Evolutionary conservation across 2,329 filamentous ascomycete genomes (phyloP).

Genomic region (Fusarium goolgardi): DNA sequence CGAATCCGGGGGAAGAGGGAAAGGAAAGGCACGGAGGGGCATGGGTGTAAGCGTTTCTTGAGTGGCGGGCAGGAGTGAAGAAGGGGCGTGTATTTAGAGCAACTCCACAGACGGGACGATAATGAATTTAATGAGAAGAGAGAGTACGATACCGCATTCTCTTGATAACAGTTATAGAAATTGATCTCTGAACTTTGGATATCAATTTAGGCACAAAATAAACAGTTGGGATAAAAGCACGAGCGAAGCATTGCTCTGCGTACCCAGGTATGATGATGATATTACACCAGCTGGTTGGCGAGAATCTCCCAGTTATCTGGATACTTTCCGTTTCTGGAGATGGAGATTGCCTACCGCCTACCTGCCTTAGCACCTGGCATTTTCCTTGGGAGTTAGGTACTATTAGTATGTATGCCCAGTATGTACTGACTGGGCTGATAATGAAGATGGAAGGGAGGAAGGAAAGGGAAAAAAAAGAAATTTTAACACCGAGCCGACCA

Average conservation of each 20-base stretch:
- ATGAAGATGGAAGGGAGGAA: constrained; percentile 6
- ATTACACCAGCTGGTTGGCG: background rate
- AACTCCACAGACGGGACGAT: constrained; percentile 34
- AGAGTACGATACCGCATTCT: background rate
- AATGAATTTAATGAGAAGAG: constrained; percentile 26
- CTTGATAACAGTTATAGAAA: background rate
- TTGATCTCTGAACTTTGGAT: background rate
- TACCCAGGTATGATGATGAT: background rate
- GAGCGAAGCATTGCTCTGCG: background rate
- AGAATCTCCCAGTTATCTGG: constrained; percentile 14
- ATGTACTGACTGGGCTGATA: background rate
- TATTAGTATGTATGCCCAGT: background rate
- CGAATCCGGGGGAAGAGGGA: constrained; percentile 41
- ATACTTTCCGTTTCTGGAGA: constrained; percentile 15
- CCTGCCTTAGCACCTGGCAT: background rate
- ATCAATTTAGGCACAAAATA: background rate
- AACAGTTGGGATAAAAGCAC: background rate
- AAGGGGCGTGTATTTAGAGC: constrained; percentile 14
- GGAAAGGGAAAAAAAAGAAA: constrained; percentile 12
- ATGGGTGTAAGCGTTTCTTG: constrained; percentile 24
- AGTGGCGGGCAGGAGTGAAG: constrained; percentile 4
- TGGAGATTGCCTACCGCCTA: background rate
- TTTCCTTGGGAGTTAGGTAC: background rate
- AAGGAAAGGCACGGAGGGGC: constrained; percentile 39
- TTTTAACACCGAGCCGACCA: constrained; percentile 8